Evolutionary conservation across 768 basidiomycete species (phyloP).

Genomic region (Mycena vitilis): DNA sequence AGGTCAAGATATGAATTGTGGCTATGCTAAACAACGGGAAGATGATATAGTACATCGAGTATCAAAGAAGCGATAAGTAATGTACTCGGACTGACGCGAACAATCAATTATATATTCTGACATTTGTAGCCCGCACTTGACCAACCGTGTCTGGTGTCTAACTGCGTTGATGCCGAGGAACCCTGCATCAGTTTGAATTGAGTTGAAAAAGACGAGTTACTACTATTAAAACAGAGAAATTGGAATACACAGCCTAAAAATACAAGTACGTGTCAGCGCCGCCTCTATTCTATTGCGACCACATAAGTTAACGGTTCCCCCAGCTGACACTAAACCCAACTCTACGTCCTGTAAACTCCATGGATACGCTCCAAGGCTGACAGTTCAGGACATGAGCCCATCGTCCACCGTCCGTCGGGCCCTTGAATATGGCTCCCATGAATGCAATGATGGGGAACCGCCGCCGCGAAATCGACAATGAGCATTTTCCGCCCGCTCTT

Average conservation of each 20-base stretch:
- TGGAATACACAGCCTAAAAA: not conserved
- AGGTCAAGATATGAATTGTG: no score
- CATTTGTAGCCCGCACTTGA: no score
- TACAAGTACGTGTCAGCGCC: not conserved
- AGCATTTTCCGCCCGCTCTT: slow-evolving; percentile 32
- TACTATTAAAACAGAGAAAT: no score
- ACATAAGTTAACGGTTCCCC: not conserved
- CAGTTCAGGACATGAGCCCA: slow-evolving; percentile 26
- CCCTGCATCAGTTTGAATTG: no score
- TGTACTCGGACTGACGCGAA: no score
- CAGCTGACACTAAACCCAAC: not conserved
- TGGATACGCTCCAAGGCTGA: slow-evolving; percentile 27
- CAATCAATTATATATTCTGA: no score
- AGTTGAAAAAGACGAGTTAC: no score
- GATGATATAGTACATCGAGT: no score
- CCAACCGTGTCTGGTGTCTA: no score
- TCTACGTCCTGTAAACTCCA: slow-evolving; percentile 8
- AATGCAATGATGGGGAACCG: slow-evolving; percentile 34
- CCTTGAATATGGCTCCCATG: slow-evolving; percentile 23
- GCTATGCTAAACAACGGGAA: no score
- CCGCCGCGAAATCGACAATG: slow-evolving; percentile 42
- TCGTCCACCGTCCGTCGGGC: slow-evolving; percentile 20
- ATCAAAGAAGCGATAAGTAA: no score
- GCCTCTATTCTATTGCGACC: not conserved
- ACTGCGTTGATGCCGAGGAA: no score